These are phyloP conservation scores for Apiospora pterosperma DNA, from an alignment of 2,329 filamentous ascomycete species.

Conservation along the genomic window DNA sequence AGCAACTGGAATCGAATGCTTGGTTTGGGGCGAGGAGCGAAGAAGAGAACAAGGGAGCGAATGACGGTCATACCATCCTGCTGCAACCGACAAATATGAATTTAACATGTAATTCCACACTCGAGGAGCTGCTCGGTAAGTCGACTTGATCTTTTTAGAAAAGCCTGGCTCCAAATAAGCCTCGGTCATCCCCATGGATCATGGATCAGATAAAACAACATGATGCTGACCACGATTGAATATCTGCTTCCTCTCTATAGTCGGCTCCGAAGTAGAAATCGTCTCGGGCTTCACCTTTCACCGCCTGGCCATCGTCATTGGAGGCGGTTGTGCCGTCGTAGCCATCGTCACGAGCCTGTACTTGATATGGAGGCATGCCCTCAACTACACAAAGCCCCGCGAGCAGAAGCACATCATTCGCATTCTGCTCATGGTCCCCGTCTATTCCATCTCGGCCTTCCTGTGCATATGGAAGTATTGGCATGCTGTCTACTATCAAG, in stretches of 20 bases:
- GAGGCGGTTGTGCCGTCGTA: slow-evolving; percentile 44
- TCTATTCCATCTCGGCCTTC: slow-evolving; percentile 74
- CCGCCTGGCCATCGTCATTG: slow-evolving; percentile 49
- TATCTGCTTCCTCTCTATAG: slow-evolving; percentile 21
- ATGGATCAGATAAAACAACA: too few species aligned
- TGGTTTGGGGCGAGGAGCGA: background rate
- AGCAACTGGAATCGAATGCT: background rate
- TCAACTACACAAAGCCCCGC: slow-evolving; percentile 57
- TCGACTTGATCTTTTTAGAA: background rate
- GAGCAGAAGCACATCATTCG: slow-evolving; percentile 73
- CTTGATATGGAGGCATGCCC: slow-evolving; percentile 56
- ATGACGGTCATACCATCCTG: background rate
- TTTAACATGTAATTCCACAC: slow-evolving; percentile 31
- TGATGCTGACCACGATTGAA: slow-evolving; percentile 20
- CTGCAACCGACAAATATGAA: slow-evolving; percentile 14
- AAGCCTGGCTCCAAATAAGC: background rate
- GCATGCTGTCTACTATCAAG: slow-evolving; percentile 76
- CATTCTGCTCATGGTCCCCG: slow-evolving; percentile 83
- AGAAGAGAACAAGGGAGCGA: background rate
- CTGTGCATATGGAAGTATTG: slow-evolving; percentile 72
- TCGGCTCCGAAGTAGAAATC: slow-evolving; percentile 45
- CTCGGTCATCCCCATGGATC: slow-evolving; percentile 8
- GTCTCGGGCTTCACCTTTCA: slow-evolving; percentile 51
- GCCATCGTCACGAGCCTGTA: slow-evolving; percentile 52
- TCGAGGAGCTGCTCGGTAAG: slow-evolving; percentile 30